A percentile compares a stretch with the other conserved stretches of the same genome.
phyloP scores from a whole-genome alignment of 768 basidiomycete genomes.

The Tricholoma furcatifolium region DNA sequence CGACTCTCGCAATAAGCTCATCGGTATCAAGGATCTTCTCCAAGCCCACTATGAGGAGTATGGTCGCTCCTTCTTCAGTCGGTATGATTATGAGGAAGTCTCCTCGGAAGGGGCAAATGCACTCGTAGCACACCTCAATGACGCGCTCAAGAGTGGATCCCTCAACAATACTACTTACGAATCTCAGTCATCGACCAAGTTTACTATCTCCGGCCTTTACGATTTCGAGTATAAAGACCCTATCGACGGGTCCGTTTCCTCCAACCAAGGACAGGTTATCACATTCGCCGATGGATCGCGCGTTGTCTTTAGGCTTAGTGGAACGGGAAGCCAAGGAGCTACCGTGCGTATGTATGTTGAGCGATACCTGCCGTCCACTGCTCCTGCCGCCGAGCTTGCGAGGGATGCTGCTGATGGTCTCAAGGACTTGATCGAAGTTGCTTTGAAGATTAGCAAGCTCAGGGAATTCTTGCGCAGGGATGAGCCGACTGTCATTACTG shows the following conservation, averaged over 20 bases:
- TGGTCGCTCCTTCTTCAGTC: slow-evolving; percentile 97
- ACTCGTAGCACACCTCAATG: slow-evolving; percentile 77
- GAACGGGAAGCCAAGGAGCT: slow-evolving; percentile 94
- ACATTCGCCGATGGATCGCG: slow-evolving; percentile 89
- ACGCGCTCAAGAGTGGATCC: slow-evolving; percentile 61
- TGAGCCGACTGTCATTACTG: slow-evolving; percentile 96
- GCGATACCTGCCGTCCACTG: slow-evolving; percentile 75
- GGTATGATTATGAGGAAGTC: slow-evolving; percentile 99
- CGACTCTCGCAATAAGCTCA: slow-evolving; percentile 67
- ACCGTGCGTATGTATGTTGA: slow-evolving; percentile 97
- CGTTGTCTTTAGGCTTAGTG: slow-evolving; percentile 93
- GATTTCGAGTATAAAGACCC: slow-evolving; percentile 98
- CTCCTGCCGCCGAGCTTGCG: slow-evolving; percentile 65
- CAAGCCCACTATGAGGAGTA: slow-evolving; percentile 87
- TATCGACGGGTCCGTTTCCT: slow-evolving; percentile 91
- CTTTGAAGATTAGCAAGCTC: slow-evolving; percentile 80
- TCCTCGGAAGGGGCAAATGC: slow-evolving; percentile 86
- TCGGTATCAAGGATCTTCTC: slow-evolving; percentile 91
- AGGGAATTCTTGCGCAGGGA: slow-evolving; percentile 84
- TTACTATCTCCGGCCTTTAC: slow-evolving; percentile 74
- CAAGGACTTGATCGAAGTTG: slow-evolving; percentile 95
- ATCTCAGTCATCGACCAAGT: slow-evolving; percentile 65
- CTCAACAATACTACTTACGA: slow-evolving; percentile 68
- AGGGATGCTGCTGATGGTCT: slow-evolving; percentile 86
- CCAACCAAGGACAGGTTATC: slow-evolving; percentile 95